A percentile compares a stretch with the other conserved stretches of the same genome.
These are phyloP conservation scores for Solanum lycopersicoides DNA, from an alignment of 257 asterid species.

Conservation along the genomic window DNA sequence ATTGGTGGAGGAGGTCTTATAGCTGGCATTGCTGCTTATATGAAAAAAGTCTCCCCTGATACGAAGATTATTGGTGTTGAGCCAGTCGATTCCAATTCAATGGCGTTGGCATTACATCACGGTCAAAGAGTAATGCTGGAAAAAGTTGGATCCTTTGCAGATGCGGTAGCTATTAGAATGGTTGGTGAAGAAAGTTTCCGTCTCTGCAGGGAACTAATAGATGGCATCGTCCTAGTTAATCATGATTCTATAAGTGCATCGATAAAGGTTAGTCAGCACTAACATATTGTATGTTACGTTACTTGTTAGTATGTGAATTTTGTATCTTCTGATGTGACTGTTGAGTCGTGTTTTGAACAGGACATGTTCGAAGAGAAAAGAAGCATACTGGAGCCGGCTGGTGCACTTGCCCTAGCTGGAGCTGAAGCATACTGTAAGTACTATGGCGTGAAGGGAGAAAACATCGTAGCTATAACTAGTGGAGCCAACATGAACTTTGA, in stretches of 20 bases:
- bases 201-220: conserved; percentile 68
- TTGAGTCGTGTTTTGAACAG: conserved; percentile 14
- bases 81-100: conserved; percentile 84
- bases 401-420: conserved; percentile 96
- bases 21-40: conserved; percentile 93
- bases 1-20: conserved; percentile 97
- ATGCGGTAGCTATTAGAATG: conserved; percentile 94
- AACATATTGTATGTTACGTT: background rate
- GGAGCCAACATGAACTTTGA: conserved; percentile 98
- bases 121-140: conserved; percentile 66
- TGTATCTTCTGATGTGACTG: background rate
- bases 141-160: conserved; percentile 93
- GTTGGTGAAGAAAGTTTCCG: conserved; percentile 85
- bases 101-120: conserved; percentile 81
- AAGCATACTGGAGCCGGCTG: conserved; percentile 93
- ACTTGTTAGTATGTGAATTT: background rate
- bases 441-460: conserved; percentile 62
- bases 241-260: conserved; percentile 95
- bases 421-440: conserved; percentile 90
- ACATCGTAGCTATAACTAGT: conserved; percentile 84
- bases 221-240: conserved; percentile 79
- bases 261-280: conserved; percentile 53
- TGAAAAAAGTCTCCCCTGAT: conserved; percentile 76
- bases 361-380: conserved; percentile 98
- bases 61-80: conserved; percentile 89